Conservation (phyloP, 106 monocot genomes). For the Ottelia alismoides region DNA sequence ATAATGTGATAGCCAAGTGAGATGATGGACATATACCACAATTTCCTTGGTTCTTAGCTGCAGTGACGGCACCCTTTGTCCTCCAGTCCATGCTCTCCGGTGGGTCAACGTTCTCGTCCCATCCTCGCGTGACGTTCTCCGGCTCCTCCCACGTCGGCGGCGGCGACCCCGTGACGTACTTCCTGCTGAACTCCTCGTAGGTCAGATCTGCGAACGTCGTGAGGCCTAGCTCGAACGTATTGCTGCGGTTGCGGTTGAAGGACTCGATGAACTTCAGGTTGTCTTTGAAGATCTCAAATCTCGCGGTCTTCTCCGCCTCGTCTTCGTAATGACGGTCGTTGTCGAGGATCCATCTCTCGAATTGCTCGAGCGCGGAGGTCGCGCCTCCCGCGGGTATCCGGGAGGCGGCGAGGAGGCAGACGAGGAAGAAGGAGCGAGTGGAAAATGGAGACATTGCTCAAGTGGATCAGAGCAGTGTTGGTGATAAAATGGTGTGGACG, state of each 20-base stretch:
- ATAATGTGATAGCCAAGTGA: too few relatives aligned
- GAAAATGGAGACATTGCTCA: too few relatives aligned
- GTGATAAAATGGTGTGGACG: too few relatives aligned
- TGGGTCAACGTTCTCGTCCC: neutral
- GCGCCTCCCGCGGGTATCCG: neutral
- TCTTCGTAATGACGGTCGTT: slow-evolving; percentile 16
- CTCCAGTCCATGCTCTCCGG: slow-evolving; percentile 11
- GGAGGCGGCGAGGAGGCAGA: neutral
- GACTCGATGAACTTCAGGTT: slow-evolving; percentile 11
- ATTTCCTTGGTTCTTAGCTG: slow-evolving; percentile 14
- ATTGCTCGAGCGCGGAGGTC: neutral
- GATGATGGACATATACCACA: slow-evolving; percentile 5
- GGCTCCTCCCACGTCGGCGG: neutral
- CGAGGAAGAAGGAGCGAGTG: too few relatives aligned
- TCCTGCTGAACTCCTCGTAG: slow-evolving; percentile 18
- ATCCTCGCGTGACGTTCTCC: neutral
- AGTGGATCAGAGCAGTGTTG: too few relatives aligned
- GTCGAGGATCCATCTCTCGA: slow-evolving; percentile 14
- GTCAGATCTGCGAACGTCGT: slow-evolving; percentile 23
- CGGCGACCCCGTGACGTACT: neutral
- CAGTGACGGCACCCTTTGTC: slow-evolving; percentile 13
- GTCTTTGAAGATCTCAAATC: slow-evolving; percentile 14
- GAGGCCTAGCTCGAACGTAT: slow-evolving; percentile 5
- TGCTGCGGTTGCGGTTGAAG: neutral
- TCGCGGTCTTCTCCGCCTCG: slow-evolving; percentile 9